Evolutionary conservation across 495 filamentous ascomycete genomes (phyloP).

Genomic region (Ascobolus immersus): DNA sequence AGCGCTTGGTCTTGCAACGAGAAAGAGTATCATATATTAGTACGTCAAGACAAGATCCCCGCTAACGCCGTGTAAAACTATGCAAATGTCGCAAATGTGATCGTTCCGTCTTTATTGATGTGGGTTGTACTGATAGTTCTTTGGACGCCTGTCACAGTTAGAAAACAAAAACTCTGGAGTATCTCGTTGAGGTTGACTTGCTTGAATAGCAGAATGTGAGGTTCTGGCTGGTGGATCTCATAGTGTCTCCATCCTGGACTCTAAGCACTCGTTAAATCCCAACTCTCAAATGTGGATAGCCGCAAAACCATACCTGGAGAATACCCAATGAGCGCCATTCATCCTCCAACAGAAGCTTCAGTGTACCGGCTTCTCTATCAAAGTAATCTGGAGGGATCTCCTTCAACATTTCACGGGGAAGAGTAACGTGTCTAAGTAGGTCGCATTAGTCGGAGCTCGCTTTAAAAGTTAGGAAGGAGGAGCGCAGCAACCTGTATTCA

Average conservation of each 20-base stretch:
- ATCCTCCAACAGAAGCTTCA: constrained; percentile 94
- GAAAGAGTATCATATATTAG: too few relatives aligned
- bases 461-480: constrained; percentile 2
- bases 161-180: constrained; percentile 4
- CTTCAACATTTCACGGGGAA: constrained; percentile 95
- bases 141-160: constrained; percentile 10
- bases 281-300: not conserved
- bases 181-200: constrained; percentile 22
- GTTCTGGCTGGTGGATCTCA: constrained; percentile 94
- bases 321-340: constrained; percentile 94
- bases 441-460: not conserved
- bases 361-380: constrained; percentile 62
- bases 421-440: constrained; percentile 63
- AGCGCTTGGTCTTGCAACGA: too few relatives aligned
- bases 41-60: too few relatives aligned
- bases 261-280: constrained; percentile 20
- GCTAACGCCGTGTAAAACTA: too few relatives aligned
- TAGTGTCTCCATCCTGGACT: constrained; percentile 98
- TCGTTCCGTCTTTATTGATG: not conserved
- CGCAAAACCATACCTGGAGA: constrained; percentile 42
- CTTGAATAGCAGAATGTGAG: constrained; percentile 97
- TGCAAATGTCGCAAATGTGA: too few relatives aligned
- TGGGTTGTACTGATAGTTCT: constrained; percentile 14
- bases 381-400: constrained; percentile 90
- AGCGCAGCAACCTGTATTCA: constrained; percentile 12